A percentile compares a stretch with the other conserved stretches of the same genome.
Evolutionary conservation across 2,329 filamentous ascomycete species (phyloP).

Genomic region (Thielaviopsis ethacetica): DNA sequence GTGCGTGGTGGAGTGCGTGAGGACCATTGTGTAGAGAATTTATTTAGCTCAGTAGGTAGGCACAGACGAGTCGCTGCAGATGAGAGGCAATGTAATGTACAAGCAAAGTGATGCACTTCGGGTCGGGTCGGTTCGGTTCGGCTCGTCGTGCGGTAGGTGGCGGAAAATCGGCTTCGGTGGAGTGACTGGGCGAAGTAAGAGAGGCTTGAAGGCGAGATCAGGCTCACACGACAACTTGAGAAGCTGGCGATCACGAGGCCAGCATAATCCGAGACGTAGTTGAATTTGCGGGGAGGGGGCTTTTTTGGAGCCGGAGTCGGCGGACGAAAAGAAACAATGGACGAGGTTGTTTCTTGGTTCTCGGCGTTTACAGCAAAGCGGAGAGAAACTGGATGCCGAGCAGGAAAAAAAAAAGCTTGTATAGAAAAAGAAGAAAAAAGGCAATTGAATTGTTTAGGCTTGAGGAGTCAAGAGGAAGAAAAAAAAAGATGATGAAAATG

Average conservation of each 20-base stretch:
- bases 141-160: not conserved
- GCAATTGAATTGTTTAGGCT: not conserved
- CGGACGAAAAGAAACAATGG: too few species aligned
- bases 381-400: not conserved
- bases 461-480: not conserved
- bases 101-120: not conserved
- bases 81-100: too few species aligned
- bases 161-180: not conserved
- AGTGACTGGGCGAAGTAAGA: not conserved
- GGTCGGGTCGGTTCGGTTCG: not conserved
- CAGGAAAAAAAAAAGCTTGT: not conserved
- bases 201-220: not conserved
- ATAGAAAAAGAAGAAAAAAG: not conserved
- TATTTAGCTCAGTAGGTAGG: too few species aligned
- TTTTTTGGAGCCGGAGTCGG: not conserved
- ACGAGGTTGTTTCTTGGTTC: too few species aligned
- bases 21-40: slow-evolving; percentile 32
- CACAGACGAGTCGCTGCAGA: too few species aligned
- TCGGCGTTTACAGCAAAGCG: not conserved
- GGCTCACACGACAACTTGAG: not conserved
- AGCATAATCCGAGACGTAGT: not conserved
- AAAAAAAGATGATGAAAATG: too few species aligned
- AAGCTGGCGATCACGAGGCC: not conserved
- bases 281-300: too few species aligned
- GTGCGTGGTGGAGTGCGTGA: slow-evolving; percentile 50